Evolutionary conservation across 1,284 basidiomycete genomes (phyloP), one percentile per base, ranked within the genome.

Genomic region (Ustilago vetiveriae): DNA sequence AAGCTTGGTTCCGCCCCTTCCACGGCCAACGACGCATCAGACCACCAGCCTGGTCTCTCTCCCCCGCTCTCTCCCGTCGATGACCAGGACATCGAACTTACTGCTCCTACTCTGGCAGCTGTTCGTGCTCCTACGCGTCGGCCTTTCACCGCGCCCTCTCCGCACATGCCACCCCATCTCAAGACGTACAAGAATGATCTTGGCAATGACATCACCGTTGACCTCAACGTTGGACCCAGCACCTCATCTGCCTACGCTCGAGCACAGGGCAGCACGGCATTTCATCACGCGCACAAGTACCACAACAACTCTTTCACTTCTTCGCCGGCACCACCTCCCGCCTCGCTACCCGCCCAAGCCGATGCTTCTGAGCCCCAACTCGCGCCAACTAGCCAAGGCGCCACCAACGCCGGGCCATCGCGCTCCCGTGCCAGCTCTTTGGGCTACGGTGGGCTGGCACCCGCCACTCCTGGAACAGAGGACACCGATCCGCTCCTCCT

Each of bases 401-500:
- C 7, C 22, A 19, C 29, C 8, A 26, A 33, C 23, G 26, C 54
- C 8, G 52, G 44, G 2, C 43, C 55, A 10, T 33, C 59, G 16
- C 66, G 58, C 4, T 69, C 59, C 17, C 66, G 59, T n/a, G 66
- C 59, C 27, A 64, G 59, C 41, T 69, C 59, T 6, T 23, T 58
- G 8, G 59, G 66, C 29, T 69, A 40, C 26, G 55, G 29, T 11
- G 66, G 66, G 13, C 50, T 58, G 1, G 45, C 21, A 1, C 44
- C 66, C 8, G 43, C 43, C 23, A 59, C 59, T 0, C 59, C 59
- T 14, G 55, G 54, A 14, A 49, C 47, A 6, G 67, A 78, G 30
- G 66, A 65, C 2, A 78, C 78, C n/a, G 84, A 85, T 66, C 84
- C 84, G 3, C 72, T 84, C 1, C 72, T 83, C 3, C 75, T 85